These are phyloP conservation scores for Athelia sp. DNA, from an alignment of 1,284 basidiomycete genomes.

Conservation along the genomic window DNA sequence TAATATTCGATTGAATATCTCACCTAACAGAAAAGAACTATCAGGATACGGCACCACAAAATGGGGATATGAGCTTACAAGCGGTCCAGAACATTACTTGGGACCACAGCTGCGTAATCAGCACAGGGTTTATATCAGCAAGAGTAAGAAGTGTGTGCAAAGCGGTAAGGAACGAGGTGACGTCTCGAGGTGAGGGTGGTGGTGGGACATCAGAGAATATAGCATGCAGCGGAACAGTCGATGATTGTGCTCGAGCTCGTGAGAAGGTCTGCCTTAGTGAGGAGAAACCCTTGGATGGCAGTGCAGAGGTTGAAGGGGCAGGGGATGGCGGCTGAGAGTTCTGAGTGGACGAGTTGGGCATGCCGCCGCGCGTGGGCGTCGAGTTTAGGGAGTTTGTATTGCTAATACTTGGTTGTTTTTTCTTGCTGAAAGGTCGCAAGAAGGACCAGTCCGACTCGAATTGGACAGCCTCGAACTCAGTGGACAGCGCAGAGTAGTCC, in stretches of 20 bases:
- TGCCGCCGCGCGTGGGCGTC: conserved; percentile 28
- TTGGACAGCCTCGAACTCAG: conserved; percentile 77
- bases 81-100: conserved; percentile 93
- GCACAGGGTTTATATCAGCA: conserved; percentile 88
- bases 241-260: conserved; percentile 40
- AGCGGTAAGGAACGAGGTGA: conserved; percentile 85
- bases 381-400: conserved; percentile 25
- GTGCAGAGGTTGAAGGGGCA: conserved; percentile 38
- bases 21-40: conserved; percentile 45
- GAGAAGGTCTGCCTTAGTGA: conserved; percentile 61
- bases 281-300: conserved; percentile 44
- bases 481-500: conserved; percentile 77
- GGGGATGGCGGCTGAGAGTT: conserved; percentile 5
- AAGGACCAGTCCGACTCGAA: conserved; percentile 98
- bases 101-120: conserved; percentile 90
- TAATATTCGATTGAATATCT: conserved; percentile 92
- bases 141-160: conserved; percentile 82
- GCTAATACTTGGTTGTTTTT: conserved; percentile 51
- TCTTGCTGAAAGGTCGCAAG: conserved; percentile 69
- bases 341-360: conserved; percentile 22
- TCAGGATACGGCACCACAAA: conserved; percentile 1
- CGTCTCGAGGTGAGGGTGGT: conserved; percentile 52
- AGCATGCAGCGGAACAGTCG: conserved; percentile 41
- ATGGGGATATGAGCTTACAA: conserved; percentile 49
- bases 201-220: conserved; percentile 46